Evolutionary conservation across 768 basidiomycete genomes (phyloP), one percentile per base, ranked within the genome.

Genomic region (Amanita phalloides): DNA sequence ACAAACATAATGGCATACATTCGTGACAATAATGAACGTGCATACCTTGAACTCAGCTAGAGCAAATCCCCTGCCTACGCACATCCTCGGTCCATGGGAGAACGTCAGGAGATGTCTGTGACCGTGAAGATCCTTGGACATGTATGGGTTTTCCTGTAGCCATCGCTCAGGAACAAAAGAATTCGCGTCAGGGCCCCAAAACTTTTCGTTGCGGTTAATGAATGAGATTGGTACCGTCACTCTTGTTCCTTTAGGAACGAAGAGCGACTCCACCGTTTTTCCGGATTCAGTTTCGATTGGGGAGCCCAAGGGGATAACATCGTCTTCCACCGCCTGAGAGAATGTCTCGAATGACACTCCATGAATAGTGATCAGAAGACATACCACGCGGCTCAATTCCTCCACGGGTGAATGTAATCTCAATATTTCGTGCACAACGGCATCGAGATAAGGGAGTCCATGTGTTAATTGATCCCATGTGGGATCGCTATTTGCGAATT

Each of bases 101-200:
- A 75, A 78, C 3, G 70, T 70, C 48, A 73, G 61, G 1, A 75
- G 50, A 37, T 76, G 73, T 17, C 62, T 60, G 32, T 69, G 66
- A 1, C 70, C 67, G 26, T 66, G 66, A 38, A 71, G 56, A 35
- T 65, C 65, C 28, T 66, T 60, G 9, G 67, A 68, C 3, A 49
- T 45, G 21, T 25, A 56, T 54, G 47, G 53, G 54, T 10, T 60
- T 3, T 49, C 56, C 5, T 66, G 58, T 6, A 72, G 54, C 75
- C 76, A 77, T 1, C 75, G 66, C 38, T 68, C 66, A 1, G 74
- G 76, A 6, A 62, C 61, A 57, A 76, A 77, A 32, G 66, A 61
- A 20, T 60, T 65, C 14, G 74, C 71, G 39, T 73, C 69, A 1
- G 62, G 46, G 5, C 79, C 78, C 71, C 75, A 79, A 25, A 74